phyloP scores from a whole-genome alignment of 495 filamentous ascomycete genomes.

The Bacidia rubella region DNA sequence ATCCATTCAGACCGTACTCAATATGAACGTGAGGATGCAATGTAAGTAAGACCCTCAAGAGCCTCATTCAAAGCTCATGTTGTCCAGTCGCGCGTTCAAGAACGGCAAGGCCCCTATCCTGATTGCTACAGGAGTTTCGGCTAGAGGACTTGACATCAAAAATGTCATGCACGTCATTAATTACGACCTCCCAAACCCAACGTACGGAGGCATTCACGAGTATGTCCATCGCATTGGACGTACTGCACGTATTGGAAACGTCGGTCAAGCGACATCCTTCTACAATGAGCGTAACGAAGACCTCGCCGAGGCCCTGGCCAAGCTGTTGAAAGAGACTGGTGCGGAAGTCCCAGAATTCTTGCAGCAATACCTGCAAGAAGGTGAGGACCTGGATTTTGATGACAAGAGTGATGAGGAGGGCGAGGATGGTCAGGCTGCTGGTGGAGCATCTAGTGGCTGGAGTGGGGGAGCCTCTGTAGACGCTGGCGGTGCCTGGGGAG shows the following conservation, averaged over 20 bases:
- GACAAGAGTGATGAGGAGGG: slow-evolving; percentile 47
- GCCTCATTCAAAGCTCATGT: slow-evolving; percentile 14
- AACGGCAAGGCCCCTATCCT: slow-evolving; percentile 60
- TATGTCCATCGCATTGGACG: slow-evolving; percentile 93
- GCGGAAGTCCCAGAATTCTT: slow-evolving; percentile 79
- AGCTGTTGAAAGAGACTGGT: slow-evolving; percentile 63
- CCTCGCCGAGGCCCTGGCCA: slow-evolving; percentile 55
- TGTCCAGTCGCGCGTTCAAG: slow-evolving; percentile 65
- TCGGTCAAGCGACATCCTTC: slow-evolving; percentile 77
- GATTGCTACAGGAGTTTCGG: slow-evolving; percentile 69
- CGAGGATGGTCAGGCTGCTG: slow-evolving; percentile 15
- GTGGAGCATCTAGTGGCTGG: slow-evolving; percentile 13
- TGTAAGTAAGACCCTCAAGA: slow-evolving; percentile 38
- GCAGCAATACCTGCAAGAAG: slow-evolving; percentile 37
- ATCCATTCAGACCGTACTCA: slow-evolving; percentile 84
- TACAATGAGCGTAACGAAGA: slow-evolving; percentile 60
- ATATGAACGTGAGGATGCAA: slow-evolving; percentile 80
- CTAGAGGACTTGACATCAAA: slow-evolving; percentile 81
- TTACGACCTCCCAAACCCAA: slow-evolving; percentile 59
- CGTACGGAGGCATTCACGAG: slow-evolving; percentile 79
- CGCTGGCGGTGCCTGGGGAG: slow-evolving; percentile 8
- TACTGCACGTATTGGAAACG: slow-evolving; percentile 85
- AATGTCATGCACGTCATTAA: slow-evolving; percentile 89
- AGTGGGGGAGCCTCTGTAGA: slow-evolving; percentile 1
- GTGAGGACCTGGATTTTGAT: slow-evolving; percentile 39